Percentiles rank a stretch among this genome's conserved stretches.
Evolutionary conservation across 1,284 basidiomycete species (phyloP).

Genomic region (Rhodotorula sp.): DNA sequence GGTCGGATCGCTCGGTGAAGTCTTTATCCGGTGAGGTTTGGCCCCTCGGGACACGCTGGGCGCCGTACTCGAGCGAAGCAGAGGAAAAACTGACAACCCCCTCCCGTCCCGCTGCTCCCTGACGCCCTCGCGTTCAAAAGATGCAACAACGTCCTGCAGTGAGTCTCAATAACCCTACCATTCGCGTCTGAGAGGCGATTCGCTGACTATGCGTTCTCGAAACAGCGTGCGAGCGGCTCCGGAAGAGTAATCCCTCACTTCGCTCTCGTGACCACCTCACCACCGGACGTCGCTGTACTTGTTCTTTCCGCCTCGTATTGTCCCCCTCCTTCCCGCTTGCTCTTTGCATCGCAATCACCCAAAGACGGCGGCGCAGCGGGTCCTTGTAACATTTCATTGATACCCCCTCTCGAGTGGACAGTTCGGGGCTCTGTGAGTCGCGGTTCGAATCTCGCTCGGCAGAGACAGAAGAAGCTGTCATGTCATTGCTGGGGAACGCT

Average conservation of each 20-base stretch:
- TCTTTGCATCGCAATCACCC: not conserved
- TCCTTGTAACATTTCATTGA: no score
- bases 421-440: no score
- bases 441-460: no score
- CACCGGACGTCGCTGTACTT: not conserved
- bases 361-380: no score
- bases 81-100: not conserved
- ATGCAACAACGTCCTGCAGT: slow-evolving; percentile 43
- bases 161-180: not conserved
- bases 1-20: slow-evolving; percentile 93
- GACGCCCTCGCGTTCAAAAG: slow-evolving; percentile 2
- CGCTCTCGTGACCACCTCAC: not conserved
- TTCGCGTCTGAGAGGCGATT: accelerated
- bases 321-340: not conserved
- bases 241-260: slow-evolving; percentile 11
- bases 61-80: no score
- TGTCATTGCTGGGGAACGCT: no score
- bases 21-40: slow-evolving; percentile 83
- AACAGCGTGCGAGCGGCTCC: slow-evolving; percentile 30
- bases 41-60: not conserved
- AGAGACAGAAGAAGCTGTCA: no score
- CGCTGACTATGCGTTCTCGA: not conserved
- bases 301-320: not conserved
- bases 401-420: no score
- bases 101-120: not conserved